These are phyloP conservation scores for Diddensiella santjacobensis DNA, from an alignment of 805 yeast species.

Conservation along the genomic window DNA sequence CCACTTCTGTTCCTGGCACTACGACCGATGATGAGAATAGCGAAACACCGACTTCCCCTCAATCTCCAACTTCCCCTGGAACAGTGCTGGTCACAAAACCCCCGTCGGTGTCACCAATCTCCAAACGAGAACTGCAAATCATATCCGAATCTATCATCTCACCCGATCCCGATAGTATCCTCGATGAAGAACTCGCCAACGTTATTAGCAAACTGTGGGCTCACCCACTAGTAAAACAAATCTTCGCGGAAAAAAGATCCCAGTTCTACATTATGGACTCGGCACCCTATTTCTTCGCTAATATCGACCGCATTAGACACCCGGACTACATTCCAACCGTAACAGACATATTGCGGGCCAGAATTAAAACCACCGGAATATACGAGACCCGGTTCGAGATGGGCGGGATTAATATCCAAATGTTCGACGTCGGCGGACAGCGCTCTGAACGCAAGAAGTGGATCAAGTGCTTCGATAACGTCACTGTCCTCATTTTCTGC, in stretches of 20 bases:
- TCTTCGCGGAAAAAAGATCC: conserved; percentile 48
- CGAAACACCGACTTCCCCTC: neutral
- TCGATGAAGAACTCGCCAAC: conserved; percentile 48
- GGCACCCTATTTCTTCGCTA: conserved; percentile 63
- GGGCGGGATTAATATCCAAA: conserved; percentile 61
- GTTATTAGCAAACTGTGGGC: conserved; percentile 52
- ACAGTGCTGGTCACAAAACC: conserved; percentile 1
- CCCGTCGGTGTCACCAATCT: conserved; percentile 19
- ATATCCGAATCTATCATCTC: conserved; percentile 42
- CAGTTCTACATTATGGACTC: conserved; percentile 84
- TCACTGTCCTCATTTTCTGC: conserved; percentile 83
- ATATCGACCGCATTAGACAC: conserved; percentile 56
- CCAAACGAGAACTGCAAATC: conserved; percentile 38
- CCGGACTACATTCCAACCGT: conserved; percentile 66
- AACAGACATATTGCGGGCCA: conserved; percentile 76
- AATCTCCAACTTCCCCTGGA: neutral
- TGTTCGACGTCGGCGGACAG: conserved; percentile 93
- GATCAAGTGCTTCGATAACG: conserved; percentile 96
- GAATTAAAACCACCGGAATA: conserved; percentile 91
- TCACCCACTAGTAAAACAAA: conserved; percentile 55
- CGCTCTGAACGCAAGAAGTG: conserved; percentile 93
- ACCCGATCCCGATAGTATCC: conserved; percentile 49
- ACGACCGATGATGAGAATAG: neutral
- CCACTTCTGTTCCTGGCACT: conserved; percentile 3
- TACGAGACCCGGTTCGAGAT: conserved; percentile 76